Percentiles rank a stretch among this genome's conserved stretches.
Conservation (phyloP, 2,329 filamentous ascomycete genomes). For the Diaporthe humulicola region DNA sequence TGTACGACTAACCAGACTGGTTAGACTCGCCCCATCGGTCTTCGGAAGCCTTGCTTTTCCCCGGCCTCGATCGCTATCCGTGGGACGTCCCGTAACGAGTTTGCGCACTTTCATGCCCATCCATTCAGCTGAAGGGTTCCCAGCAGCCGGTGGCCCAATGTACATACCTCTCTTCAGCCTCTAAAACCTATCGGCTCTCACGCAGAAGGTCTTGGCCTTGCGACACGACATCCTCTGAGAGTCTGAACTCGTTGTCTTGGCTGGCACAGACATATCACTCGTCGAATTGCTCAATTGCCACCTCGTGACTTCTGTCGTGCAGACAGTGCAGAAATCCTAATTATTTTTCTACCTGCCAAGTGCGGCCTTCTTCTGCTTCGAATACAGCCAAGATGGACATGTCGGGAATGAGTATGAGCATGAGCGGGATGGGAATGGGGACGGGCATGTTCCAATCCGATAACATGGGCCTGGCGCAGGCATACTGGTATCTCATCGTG, state of each 20-base stretch:
- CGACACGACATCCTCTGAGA: not conserved
- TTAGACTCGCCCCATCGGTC: not conserved
- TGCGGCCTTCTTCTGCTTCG: not conserved
- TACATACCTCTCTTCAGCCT: not conserved
- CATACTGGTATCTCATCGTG: conserved; percentile 72
- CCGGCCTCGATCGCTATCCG: not conserved
- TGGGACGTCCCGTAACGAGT: not conserved
- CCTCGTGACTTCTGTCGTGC: not conserved
- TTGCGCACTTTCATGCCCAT: conserved; percentile 15
- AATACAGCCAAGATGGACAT: conserved; percentile 38
- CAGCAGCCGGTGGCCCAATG: too few species aligned
- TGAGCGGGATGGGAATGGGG: conserved; percentile 52
- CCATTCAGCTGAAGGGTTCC: not conserved
- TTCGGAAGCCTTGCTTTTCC: not conserved
- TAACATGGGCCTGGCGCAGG: conserved; percentile 66
- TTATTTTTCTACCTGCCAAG: not conserved
- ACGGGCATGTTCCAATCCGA: conserved; percentile 56
- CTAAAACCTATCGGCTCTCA: not conserved
- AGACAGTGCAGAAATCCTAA: not conserved
- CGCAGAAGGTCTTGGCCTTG: not conserved
- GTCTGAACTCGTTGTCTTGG: conserved; percentile 8
- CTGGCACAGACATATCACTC: conserved; percentile 13
- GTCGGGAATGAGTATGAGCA: conserved; percentile 43
- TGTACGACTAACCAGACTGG: not conserved
- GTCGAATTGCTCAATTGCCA: not conserved